Base-by-base conservation (phyloP, 2,329 filamentous ascomycete species). In the Alternaria atra region DNA sequence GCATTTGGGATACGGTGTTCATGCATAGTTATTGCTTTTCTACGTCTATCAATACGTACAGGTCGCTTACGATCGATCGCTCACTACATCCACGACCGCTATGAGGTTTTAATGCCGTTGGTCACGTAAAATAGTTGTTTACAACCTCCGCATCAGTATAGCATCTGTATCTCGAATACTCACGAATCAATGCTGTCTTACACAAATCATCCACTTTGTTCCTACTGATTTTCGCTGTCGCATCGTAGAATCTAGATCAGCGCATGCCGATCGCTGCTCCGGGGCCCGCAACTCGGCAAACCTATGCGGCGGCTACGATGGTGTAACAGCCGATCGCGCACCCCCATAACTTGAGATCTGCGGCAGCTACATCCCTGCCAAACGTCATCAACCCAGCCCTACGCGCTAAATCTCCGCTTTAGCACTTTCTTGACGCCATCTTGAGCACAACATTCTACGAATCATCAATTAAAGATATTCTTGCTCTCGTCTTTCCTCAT, bases 371-470 rank as follows among this genome's bases (percentile, higher is more conserved):
- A 61, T 30, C 64, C 64, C 61, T 65, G 61, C 55, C 34, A 13
- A 63, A 57, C 62, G 62, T 62, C 64, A 64, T 59, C 35, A 48
- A 52, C 54, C 60, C 64, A 62, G 58, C 61, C 58, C 58, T 58
- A 58, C 58, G 39, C 58, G 61, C 61, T 62, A 59, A 52, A 29
- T 39, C 39, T 52, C 39, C 39, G 23, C 47, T 37, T 23, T 39
- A 52, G 44, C 42, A 32, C 37, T 27, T 25, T 23, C 25, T 39
- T 63, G 60, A 65, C 63, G 60, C 40, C 57, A 65, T 65, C 34
- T 51, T 63, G 60, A 60, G 53, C 60, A 58, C 40, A 40, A 55
- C 51, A 63, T 32, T 25, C 12, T 34, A 10, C 37, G 15, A 51
- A n/a, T 17, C 29, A 43, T 17, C 30, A 30, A 35, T 39, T 32